A percentile compares a stretch with the other conserved stretches of the same genome.
phyloP scores from a whole-genome alignment of 2,329 filamentous ascomycete genomes.

The Ilyonectria robusta region DNA sequence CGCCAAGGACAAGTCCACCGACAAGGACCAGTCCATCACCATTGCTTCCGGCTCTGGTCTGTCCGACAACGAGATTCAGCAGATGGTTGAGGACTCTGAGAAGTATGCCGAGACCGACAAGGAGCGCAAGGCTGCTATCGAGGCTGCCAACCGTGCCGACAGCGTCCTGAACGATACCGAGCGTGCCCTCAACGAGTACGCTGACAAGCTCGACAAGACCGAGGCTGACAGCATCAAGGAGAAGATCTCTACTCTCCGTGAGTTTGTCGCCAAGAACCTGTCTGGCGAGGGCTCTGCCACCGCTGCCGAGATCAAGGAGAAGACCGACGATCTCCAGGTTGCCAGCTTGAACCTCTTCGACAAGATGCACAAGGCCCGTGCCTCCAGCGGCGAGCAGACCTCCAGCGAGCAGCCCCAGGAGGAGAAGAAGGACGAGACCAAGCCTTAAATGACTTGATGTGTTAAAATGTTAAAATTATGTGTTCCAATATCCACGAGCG shows the following conservation, averaged over 20 bases:
- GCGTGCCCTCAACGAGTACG: constrained; percentile 97
- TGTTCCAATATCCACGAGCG: constrained; percentile 52
- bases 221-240: constrained; percentile 94
- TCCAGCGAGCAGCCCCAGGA: constrained; percentile 68
- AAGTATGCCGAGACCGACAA: constrained; percentile 95
- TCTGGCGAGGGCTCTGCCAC: constrained; percentile 89
- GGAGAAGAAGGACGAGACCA: constrained; percentile 84
- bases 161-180: constrained; percentile 97
- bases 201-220: constrained; percentile 96
- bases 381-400: constrained; percentile 54
- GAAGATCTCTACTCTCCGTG: constrained; percentile 89
- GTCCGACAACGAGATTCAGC: constrained; percentile 93
- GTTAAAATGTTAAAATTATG: constrained; percentile 44
- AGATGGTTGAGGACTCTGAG: constrained; percentile 98
- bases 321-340: constrained; percentile 98
- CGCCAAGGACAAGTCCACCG: constrained; percentile 98
- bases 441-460: constrained; percentile 66
- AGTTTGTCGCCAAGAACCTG: constrained; percentile 95
- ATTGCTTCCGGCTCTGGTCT: constrained; percentile 98
- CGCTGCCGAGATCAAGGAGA: constrained; percentile 95
- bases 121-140: constrained; percentile 95
- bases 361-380: constrained; percentile 99
- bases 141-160: constrained; percentile 97
- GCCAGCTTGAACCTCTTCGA: constrained; percentile 97
- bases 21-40: constrained; percentile 99